phyloP scores from a whole-genome alignment of 2,329 filamentous ascomycete genomes.

The Metarhizium brunneum region DNA sequence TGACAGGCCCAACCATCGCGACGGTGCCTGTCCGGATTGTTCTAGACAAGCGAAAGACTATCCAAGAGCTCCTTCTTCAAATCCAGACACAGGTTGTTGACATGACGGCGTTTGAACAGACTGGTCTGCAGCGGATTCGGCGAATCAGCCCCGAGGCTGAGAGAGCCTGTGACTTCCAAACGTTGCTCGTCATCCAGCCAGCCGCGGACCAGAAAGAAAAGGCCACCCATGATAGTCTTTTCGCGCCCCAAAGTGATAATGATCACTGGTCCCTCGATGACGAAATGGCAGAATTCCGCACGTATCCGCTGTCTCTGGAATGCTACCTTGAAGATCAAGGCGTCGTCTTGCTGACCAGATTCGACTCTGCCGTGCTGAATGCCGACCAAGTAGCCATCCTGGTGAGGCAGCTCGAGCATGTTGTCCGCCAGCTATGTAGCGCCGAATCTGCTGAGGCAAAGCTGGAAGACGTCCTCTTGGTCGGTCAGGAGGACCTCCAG shows the following conservation, averaged over 20 bases:
- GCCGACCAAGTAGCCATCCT: conserved; percentile 5
- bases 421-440: conserved; percentile 8
- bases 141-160: conserved; percentile 7
- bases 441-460: neutral
- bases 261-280: neutral
- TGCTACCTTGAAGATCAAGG: conserved; percentile 3
- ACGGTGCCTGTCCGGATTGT: conserved; percentile 14
- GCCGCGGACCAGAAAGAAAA: conserved; percentile 2
- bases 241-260: neutral
- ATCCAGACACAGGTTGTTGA: conserved; percentile 15
- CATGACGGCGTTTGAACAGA: conserved; percentile 16
- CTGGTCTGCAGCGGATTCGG: conserved; percentile 19
- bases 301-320: conserved; percentile 2
- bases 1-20: conserved; percentile 18
- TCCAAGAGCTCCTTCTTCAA: conserved; percentile 7
- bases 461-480: neutral
- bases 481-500: conserved; percentile 1
- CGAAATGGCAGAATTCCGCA: conserved; percentile 2
- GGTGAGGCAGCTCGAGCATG: conserved; percentile 5
- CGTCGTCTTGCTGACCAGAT: conserved; percentile 6
- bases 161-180: conserved; percentile 11
- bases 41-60: conserved; percentile 7
- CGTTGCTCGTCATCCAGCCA: conserved; percentile 7
- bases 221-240: neutral
- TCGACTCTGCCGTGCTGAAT: conserved; percentile 7